Conservation (phyloP, 495 filamentous ascomycete species). For the Pseudotulostoma volvatum region DNA sequence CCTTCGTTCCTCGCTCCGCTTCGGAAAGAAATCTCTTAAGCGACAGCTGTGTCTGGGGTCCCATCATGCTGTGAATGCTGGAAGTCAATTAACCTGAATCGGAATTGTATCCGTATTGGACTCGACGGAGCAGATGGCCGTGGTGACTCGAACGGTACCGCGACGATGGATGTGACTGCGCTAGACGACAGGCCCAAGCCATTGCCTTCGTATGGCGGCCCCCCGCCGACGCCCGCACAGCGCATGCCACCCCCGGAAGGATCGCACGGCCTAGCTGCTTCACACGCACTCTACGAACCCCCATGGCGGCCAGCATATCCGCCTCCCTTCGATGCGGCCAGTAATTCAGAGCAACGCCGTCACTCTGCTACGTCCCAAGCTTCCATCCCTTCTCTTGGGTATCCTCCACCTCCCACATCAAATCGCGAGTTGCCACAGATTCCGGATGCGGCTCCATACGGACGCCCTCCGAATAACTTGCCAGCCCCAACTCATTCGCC, state of each 20-base stretch:
- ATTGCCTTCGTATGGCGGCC: slow-evolving; percentile 1
- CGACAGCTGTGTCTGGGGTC: no score
- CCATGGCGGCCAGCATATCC: slow-evolving; percentile 20
- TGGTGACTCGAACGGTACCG: neutral
- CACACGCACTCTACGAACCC: slow-evolving; percentile 14
- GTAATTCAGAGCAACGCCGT: slow-evolving; percentile 19
- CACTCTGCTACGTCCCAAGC: slow-evolving; percentile 15
- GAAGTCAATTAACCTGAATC: no score
- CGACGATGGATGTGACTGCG: slow-evolving; percentile 5
- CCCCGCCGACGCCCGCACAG: neutral
- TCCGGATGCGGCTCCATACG: slow-evolving; percentile 21
- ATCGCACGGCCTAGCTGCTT: slow-evolving; percentile 9
- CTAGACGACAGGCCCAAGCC: slow-evolving; percentile 5
- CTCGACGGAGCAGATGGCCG: slow-evolving; percentile 4
- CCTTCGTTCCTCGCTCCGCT: no score
- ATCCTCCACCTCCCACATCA: slow-evolving; percentile 16
- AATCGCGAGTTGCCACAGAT: slow-evolving; percentile 28
- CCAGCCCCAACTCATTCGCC: slow-evolving; percentile 17
- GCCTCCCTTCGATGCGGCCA: slow-evolving; percentile 14
- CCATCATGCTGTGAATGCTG: no score
- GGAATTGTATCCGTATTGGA: no score
- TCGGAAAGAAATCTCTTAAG: no score
- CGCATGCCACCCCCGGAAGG: slow-evolving; percentile 12
- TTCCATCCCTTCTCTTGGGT: slow-evolving; percentile 12
- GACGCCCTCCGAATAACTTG: slow-evolving; percentile 19